Evolutionary conservation across 495 filamentous ascomycete species (phyloP), one percentile per base, ranked within the genome.

Genomic region (Podospora anserina): DNA sequence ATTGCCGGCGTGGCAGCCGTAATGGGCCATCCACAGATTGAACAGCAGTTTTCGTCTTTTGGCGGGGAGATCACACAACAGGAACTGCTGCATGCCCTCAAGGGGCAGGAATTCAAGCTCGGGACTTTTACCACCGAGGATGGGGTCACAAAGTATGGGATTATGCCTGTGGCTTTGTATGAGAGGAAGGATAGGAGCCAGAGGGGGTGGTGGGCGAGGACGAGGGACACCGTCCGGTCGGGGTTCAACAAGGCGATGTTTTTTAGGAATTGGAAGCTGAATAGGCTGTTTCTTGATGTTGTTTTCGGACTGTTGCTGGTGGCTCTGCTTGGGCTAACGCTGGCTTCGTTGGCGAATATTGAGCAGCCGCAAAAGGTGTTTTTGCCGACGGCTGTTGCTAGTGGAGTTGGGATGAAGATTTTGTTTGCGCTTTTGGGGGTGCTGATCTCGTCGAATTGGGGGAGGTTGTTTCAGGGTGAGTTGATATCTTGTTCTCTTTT

Each of bases 21-120:
- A 3, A 77, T 77, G 75, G 75, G 75, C 23, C 75, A 77, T 63
- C 75, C 75, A 1, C 67, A 75, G 27, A 66, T 77, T 18, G 75
- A 77, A 49, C 28, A 65, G 20, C 56, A 68, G 32, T 77, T 77
- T 39, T 55, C 39, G 16, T 53, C 32, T 13, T 63, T 74, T 28
- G 69, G 72, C 1, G 69, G 70, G 2, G 75, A 75, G 23, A 72
- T 72, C 49, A 69, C 67, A 2, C 18, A 69, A 32, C 13, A 56
- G 5, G 67, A 70, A 60, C 71, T 77, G 6, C 49, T 61, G 39
- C 58, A 62, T 11, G 58, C 49, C 13, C 65, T 77, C 15, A 70
- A 66, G 39, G 75, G 68, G 13, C 32, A 72, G 39, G 27, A 67
- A 64, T 77, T 70, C 63, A 68, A 63, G 39, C 67, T 77, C 13